A percentile compares a stretch with the other conserved stretches of the same genome.
Conservation (phyloP, 2,329 filamentous ascomycete species). For the Neurospora sp. region DNA sequence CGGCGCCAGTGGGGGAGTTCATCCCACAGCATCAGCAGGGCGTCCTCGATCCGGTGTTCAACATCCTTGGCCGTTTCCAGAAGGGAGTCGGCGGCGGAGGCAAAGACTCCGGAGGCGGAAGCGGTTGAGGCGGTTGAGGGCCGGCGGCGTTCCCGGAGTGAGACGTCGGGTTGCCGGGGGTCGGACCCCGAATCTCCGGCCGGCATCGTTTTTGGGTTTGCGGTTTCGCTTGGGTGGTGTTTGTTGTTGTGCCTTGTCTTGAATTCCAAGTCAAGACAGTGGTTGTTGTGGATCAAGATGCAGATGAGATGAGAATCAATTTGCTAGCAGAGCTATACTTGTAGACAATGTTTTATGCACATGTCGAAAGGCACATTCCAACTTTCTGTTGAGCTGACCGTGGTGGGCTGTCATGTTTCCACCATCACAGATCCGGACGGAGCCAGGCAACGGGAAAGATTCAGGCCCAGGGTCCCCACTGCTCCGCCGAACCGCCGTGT, state of each 20-base stretch:
- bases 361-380: neutral
- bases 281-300: neutral
- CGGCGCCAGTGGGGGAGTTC: conserved; percentile 49
- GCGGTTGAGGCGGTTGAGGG: conserved; percentile 1
- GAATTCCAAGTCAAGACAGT: neutral
- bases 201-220: neutral
- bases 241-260: neutral
- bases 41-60: conserved; percentile 30
- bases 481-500: neutral
- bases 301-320: neutral
- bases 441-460: neutral
- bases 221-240: conserved; percentile 1
- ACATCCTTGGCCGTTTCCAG: conserved; percentile 20
- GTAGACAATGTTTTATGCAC: neutral
- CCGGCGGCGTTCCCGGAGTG: conserved; percentile 22
- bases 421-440: neutral
- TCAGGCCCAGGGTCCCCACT: neutral
- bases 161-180: conserved; percentile 1
- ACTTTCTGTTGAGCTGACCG: neutral
- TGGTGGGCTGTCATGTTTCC: neutral
- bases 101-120: conserved; percentile 9
- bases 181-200: neutral
- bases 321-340: neutral
- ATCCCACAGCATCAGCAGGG: conserved; percentile 44
- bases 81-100: conserved; percentile 18